A percentile compares a stretch with the other conserved stretches of the same genome.
These are phyloP conservation scores for Fusarium sp. DNA, from an alignment of 2,329 filamentous ascomycete species.

Conservation along the genomic window DNA sequence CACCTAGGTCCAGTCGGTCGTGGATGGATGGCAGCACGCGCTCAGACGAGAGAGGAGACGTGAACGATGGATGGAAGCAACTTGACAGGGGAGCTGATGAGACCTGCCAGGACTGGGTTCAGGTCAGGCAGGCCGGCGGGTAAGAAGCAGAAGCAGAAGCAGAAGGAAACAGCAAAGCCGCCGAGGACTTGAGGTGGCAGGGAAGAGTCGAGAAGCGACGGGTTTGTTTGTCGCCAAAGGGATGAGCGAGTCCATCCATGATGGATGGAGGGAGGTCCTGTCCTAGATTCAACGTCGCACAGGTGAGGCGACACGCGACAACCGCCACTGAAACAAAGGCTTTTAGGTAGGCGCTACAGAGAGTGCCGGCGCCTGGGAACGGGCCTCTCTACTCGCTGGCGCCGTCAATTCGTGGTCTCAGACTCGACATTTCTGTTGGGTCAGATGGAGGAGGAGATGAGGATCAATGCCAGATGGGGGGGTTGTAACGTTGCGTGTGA, in stretches of 20 bases:
- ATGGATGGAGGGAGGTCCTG: not conserved
- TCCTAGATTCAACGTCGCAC: constrained; percentile 42
- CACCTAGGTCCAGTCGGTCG: not conserved
- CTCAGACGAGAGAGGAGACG: constrained; percentile 34
- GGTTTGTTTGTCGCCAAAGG: constrained; percentile 14
- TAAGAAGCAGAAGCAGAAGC: constrained; percentile 8
- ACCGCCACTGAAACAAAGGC: constrained; percentile 27
- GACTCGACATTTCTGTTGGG: constrained; percentile 22
- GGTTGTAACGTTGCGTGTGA: constrained; percentile 40
- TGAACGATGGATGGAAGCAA: constrained; percentile 25
- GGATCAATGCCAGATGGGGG: constrained; percentile 34
- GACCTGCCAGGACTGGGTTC: constrained; percentile 31
- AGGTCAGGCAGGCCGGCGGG: not conserved
- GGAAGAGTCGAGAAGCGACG: constrained; percentile 22
- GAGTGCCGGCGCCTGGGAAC: constrained; percentile 10
- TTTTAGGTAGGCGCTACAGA: constrained; percentile 20
- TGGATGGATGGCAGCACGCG: constrained; percentile 34
- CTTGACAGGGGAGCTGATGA: constrained; percentile 28
- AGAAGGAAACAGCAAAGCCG: constrained; percentile 18
- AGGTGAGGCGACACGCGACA: constrained; percentile 37
- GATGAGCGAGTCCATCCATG: not conserved
- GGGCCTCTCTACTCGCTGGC: constrained; percentile 6
- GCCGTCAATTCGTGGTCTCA: constrained; percentile 14
- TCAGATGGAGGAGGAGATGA: constrained; percentile 26
- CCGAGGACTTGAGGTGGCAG: constrained; percentile 31